Base-by-base conservation (phyloP, 345 rosid genomes). In the Citrus reticulata region DNA sequence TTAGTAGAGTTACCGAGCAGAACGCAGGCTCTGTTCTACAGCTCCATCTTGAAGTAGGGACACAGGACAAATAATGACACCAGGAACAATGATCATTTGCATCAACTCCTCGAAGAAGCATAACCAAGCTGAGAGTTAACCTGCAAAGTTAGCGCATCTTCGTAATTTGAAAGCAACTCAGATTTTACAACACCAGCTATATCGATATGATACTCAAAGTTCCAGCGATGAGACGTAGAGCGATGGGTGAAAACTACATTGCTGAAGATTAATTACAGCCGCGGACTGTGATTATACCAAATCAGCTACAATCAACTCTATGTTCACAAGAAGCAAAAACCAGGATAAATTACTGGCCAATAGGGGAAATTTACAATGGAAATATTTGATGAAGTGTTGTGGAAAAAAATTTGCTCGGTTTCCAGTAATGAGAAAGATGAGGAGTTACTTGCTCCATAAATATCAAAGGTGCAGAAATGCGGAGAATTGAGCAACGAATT, bases 1-100 rank as follows among this genome's bases (percentile, higher is more conserved):
- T 1, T 35, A 32, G 80, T 59, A 68, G 69, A 58, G 74, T 81
- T 92, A 93, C 98, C 88, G 69, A 75, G 93, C 98, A 95, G 72
- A 68, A 85, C 16, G 84, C 85, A 74, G 95, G 91, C 71, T 88
- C 85, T 35, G 88, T 78, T 68, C 82, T 89, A 91, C 98, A 93
- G 81, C 94, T 93, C 98, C 98, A 95, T 79, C 81, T 87, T 4
- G 92, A 90, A 64, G 98, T 95, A 72, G 98, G 98, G 73, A 95
- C 85, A 70, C 98, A 93, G 42, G 98, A 95, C 84, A 95, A 85
- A 70, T 93, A 95, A 81, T 93, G 98, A 78, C 98, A 95, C 98
- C 98, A 95, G 2, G 98, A 95, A 82, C 98, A 93, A 78, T 91
- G 97, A 57, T 95, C 88, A 81, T 95, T 93, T 67, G 97, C 98